Evolutionary conservation across 257 asterid species (phyloP).

Genomic region (Hygrophila difformis): DNA sequence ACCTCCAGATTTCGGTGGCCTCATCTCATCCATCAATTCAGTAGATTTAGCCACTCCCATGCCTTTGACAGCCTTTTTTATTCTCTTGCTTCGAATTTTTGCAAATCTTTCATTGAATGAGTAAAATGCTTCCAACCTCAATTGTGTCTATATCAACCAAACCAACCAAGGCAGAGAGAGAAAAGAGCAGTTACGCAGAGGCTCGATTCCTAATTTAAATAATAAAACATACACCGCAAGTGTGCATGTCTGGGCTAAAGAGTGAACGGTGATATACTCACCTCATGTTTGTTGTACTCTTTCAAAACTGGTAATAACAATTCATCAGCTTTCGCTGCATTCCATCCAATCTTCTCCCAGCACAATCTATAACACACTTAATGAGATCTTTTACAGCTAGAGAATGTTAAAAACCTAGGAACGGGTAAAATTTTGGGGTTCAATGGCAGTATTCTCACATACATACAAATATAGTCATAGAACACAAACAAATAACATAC

Average conservation of each 20-base stretch:
- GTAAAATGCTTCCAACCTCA: slow-evolving; percentile 95
- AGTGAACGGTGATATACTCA: slow-evolving; percentile 14
- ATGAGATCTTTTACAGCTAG: not conserved
- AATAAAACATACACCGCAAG: too few species aligned
- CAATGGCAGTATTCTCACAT: not conserved
- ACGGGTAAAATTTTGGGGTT: not conserved
- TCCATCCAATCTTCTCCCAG: slow-evolving; percentile 93
- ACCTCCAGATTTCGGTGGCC: slow-evolving; percentile 30
- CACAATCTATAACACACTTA: slow-evolving; percentile 50
- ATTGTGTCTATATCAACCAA: slow-evolving; percentile 59
- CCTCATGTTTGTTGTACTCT: slow-evolving; percentile 94
- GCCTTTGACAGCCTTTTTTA: slow-evolving; percentile 77
- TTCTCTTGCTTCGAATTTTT: slow-evolving; percentile 86
- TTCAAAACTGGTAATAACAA: slow-evolving; percentile 74
- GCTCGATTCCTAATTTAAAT: slow-evolving; percentile 8
- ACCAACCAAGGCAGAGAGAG: slow-evolving; percentile 4
- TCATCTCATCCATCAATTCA: slow-evolving; percentile 32
- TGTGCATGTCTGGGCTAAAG: not conserved
- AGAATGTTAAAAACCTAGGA: not conserved
- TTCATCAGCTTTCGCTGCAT: slow-evolving; percentile 68
- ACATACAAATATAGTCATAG: not conserved
- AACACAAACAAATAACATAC: not conserved
- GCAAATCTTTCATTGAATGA: slow-evolving; percentile 94
- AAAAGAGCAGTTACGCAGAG: slow-evolving; percentile 8
- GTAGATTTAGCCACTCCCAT: slow-evolving; percentile 51